Evolutionary conservation across 768 basidiomycete species (phyloP).

Genomic region (Lactarius akahatsu): DNA sequence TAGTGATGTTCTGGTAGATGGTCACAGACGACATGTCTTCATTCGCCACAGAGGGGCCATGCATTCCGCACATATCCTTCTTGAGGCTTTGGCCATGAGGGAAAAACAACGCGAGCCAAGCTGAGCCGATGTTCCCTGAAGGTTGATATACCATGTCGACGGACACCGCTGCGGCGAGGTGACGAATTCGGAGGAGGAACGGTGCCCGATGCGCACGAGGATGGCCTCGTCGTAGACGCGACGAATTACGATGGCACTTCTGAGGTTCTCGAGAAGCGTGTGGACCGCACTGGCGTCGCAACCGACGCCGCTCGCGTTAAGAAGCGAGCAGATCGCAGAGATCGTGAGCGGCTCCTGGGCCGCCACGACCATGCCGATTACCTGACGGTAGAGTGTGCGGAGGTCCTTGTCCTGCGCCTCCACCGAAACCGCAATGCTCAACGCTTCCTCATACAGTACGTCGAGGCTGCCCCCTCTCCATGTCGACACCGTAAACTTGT

Average conservation of each 20-base stretch:
- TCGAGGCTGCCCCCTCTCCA: constrained; percentile 18
- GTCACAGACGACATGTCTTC: constrained; percentile 1
- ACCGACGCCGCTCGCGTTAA: constrained; percentile 1
- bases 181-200: constrained; percentile 23
- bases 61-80: constrained; percentile 18
- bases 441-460: constrained; percentile 14
- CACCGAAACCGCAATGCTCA: constrained; percentile 13
- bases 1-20: neutral
- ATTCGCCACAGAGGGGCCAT: constrained; percentile 5
- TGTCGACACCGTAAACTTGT: neutral
- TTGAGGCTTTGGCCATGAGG: constrained; percentile 12
- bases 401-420: constrained; percentile 8
- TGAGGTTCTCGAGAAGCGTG: constrained; percentile 16
- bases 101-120: constrained; percentile 20
- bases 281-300: neutral
- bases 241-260: constrained; percentile 16
- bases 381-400: constrained; percentile 12
- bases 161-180: constrained; percentile 18
- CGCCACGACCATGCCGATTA: constrained; percentile 20
- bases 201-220: constrained; percentile 19
- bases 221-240: neutral
- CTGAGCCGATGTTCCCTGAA: neutral
- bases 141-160: constrained; percentile 12
- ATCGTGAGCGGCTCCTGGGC: constrained; percentile 19
- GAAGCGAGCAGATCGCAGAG: constrained; percentile 11